Evolutionary conservation across 2,329 filamentous ascomycete genomes (phyloP).

Genomic region (Fusarium musae): DNA sequence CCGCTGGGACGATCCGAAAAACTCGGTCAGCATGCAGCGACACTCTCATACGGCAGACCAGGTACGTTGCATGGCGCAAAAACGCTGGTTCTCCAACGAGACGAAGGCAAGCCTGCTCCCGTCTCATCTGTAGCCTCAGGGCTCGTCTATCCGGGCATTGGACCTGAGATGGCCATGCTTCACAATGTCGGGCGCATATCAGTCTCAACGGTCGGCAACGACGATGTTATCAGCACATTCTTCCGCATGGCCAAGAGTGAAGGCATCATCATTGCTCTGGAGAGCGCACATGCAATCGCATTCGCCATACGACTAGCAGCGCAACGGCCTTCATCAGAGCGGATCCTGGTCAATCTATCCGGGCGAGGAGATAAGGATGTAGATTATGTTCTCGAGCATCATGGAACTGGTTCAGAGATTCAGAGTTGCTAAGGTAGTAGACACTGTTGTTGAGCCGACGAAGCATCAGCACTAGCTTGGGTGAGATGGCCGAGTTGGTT

Average conservation of each 20-base stretch:
- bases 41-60: not conserved
- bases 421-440: fast-evolving
- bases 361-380: slow-evolving; percentile 14
- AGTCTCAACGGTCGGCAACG: not conserved
- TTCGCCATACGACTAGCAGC: not conserved
- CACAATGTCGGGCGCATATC: not conserved
- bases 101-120: not conserved
- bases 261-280: slow-evolving; percentile 1
- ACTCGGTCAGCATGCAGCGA: slow-evolving; percentile 4
- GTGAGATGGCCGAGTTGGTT: slow-evolving; percentile 13
- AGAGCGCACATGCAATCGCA: slow-evolving; percentile 9
- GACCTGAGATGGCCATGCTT: slow-evolving; percentile 4
- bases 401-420: not conserved
- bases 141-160: not conserved
- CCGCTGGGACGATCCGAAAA: not conserved
- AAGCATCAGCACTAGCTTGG: not conserved
- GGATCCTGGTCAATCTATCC: not conserved
- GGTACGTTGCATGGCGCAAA: slow-evolving; percentile 13
- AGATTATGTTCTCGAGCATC: slow-evolving; percentile 2
- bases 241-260: not conserved
- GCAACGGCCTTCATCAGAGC: not conserved
- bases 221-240: not conserved
- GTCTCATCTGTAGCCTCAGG: slow-evolving; percentile 11
- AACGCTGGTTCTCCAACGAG: slow-evolving; percentile 2
- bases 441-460: fast-evolving